Evolutionary conservation across 192 early-diverging fungal genomes (phyloP), one percentile per base, ranked within the genome.

Genomic region (Entomortierella parvispora): DNA sequence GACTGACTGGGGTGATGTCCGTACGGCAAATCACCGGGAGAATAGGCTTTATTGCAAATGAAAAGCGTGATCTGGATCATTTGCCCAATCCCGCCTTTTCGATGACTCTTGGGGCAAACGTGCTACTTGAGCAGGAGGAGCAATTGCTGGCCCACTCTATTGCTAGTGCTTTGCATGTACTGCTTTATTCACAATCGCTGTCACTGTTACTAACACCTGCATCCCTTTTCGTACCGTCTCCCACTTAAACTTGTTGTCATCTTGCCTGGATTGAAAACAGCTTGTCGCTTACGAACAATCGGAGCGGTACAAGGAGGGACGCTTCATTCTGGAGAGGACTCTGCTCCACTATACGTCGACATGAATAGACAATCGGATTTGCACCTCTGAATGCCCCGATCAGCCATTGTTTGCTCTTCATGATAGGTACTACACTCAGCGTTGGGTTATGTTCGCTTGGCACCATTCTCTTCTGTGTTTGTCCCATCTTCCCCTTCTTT

Each of bases 261-360:
- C n/a, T n/a, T n/a, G n/a, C n/a, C n/a, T n/a, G n/a, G n/a, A n/a
- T n/a, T n/a, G n/a, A 49, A 49, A 6, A 49, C 34, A 74, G 71
- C 62, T 72, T 28, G 65, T 68, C 31, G 90, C 91, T 11, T 89
- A 83, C 65, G 92, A 90, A 62, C 79, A 82, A 18, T 55, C 62
- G 3, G 85, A 93, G 67, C 87, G 81, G 48, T 94, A 92, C 82
- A 93, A 94, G 72, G 91, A 93, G 62, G 92, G 92, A n/a, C 86
- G 84, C 53, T 93, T 84, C 77, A 91, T 92, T 59, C 66, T 92
- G 47, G 92, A 93, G 65, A 85, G 87, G 57, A 80, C 81, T 2
- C 72, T 89, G 26, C 75, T 92, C 17, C 59, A 76, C 28, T 50
- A 58, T 15, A 45, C 55, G 26, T 26, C n/a, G 18, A 44, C 23